Conservation (phyloP, 495 filamentous ascomycete genomes). For the Neurospora pannonica region DNA sequence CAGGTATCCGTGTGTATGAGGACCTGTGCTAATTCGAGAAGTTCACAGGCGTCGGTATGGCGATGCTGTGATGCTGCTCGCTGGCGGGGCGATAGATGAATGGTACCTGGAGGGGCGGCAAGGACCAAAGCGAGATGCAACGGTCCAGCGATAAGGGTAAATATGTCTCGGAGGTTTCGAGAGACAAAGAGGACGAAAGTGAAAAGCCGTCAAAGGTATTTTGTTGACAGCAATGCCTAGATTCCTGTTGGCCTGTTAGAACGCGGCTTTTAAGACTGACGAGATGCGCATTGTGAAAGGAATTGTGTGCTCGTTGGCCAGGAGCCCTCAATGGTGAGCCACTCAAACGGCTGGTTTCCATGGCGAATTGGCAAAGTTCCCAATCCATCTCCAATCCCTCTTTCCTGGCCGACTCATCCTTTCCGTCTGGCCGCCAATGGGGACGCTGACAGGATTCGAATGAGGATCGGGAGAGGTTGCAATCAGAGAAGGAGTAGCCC, state of each 20-base stretch:
- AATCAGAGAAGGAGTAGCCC: background rate
- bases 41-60: background rate
- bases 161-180: conserved; percentile 7
- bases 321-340: background rate
- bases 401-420: background rate
- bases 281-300: background rate
- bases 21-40: background rate
- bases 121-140: conserved; percentile 7
- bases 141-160: conserved; percentile 10
- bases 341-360: background rate
- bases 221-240: background rate
- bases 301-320: background rate
- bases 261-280: background rate
- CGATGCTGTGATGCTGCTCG: background rate
- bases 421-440: background rate
- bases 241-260: background rate
- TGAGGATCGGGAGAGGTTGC: background rate
- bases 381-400: background rate
- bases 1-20: background rate
- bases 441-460: background rate
- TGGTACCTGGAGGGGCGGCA: background rate
- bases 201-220: background rate
- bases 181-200: background rate
- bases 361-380: background rate
- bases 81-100: conserved; percentile 1